Conservation (phyloP, 2,329 filamentous ascomycete genomes). For the Fusarium tjaetaba region DNA sequence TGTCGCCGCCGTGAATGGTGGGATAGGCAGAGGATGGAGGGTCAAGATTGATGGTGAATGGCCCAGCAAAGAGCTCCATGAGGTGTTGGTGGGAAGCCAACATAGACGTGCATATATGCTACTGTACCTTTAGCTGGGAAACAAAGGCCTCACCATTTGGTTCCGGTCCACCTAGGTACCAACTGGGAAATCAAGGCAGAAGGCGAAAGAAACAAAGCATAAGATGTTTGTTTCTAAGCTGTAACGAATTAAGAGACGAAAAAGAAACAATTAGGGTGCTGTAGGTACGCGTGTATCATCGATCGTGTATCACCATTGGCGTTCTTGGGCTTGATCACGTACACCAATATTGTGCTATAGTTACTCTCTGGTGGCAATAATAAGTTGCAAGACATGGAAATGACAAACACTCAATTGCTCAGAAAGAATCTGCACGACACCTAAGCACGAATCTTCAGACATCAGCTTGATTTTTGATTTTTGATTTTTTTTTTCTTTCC, state of each 20-base stretch:
- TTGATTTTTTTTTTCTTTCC: background rate
- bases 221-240: background rate
- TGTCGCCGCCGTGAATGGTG: constrained; percentile 19
- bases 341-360: background rate
- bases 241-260: constrained; percentile 14
- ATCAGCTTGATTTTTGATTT: constrained; percentile 18
- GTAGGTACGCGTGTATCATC: background rate
- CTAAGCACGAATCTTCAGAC: constrained; percentile 21
- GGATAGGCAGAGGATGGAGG: constrained; percentile 28
- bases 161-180: background rate
- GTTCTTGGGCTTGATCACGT: background rate
- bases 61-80: constrained; percentile 7
- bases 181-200: constrained; percentile 6
- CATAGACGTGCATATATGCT: constrained; percentile 11
- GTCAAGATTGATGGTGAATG: constrained; percentile 29
- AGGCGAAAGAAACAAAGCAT: constrained; percentile 16
- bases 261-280: constrained; percentile 11
- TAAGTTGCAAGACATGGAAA: background rate
- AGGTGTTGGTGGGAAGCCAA: constrained; percentile 9
- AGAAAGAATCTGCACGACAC: background rate
- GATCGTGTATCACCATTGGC: background rate
- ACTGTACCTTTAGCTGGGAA: constrained; percentile 1
- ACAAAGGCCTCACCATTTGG: constrained; percentile 34
- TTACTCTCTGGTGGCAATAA: background rate
- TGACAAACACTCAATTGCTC: background rate